phyloP scores from a whole-genome alignment of 2,329 filamentous ascomycete species.

The Aureobasidium sp. region DNA sequence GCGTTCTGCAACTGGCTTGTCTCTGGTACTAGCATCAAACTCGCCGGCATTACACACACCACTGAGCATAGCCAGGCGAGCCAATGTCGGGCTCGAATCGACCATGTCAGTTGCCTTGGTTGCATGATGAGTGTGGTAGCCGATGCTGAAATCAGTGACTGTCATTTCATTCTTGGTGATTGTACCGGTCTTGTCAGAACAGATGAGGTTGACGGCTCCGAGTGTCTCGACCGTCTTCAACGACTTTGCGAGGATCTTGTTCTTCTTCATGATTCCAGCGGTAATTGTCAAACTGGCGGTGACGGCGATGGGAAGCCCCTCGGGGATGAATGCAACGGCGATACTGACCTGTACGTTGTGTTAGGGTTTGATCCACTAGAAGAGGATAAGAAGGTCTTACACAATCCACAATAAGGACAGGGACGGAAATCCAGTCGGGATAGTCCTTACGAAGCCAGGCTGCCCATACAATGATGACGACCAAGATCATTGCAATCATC shows the following conservation, averaged over 20 bases:
- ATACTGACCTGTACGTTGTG: no score
- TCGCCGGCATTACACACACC: constrained; percentile 69
- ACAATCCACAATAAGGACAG: constrained; percentile 64
- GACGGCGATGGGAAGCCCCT: constrained; percentile 64
- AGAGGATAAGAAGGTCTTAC: no score
- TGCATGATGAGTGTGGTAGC: constrained; percentile 42
- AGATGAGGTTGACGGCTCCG: constrained; percentile 65
- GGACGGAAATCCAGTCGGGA: constrained; percentile 65
- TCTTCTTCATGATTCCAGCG: constrained; percentile 68
- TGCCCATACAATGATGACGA: constrained; percentile 62
- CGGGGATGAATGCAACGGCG: constrained; percentile 69
- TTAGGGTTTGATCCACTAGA: no score
- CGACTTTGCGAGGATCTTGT: constrained; percentile 73
- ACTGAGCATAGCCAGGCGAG: constrained; percentile 54
- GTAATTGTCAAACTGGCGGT: constrained; percentile 64
- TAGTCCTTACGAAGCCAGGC: constrained; percentile 61
- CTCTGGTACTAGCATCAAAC: constrained; percentile 59
- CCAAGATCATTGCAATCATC: constrained; percentile 58
- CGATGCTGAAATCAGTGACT: constrained; percentile 62
- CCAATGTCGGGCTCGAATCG: constrained; percentile 34
- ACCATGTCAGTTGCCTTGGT: constrained; percentile 43
- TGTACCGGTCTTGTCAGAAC: constrained; percentile 71
- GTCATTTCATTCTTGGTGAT: constrained; percentile 67
- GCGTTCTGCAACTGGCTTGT: constrained; percentile 53
- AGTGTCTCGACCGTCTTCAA: constrained; percentile 72